These are phyloP conservation scores for Podaxis mareebaensis DNA, from an alignment of 768 basidiomycete genomes.

Conservation along the genomic window DNA sequence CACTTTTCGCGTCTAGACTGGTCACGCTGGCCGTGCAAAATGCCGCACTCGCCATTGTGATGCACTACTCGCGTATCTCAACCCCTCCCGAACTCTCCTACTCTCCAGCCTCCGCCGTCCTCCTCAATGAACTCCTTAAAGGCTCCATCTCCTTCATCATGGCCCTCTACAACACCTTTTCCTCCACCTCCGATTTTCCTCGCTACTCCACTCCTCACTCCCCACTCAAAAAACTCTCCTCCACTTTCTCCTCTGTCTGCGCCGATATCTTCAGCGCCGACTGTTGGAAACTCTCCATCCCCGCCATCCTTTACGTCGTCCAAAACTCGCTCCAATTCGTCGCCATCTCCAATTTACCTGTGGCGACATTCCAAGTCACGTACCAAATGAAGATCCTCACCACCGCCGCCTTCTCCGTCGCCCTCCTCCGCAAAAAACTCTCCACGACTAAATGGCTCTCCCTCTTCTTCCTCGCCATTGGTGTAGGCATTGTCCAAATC, in stretches of 20 bases:
- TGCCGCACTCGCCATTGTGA: conserved; percentile 92
- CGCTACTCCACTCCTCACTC: conserved; percentile 39
- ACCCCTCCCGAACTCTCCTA: conserved; percentile 78
- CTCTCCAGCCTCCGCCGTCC: conserved; percentile 91
- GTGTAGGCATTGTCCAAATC: conserved; percentile 94
- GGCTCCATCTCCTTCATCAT: conserved; percentile 89
- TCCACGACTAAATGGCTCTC: conserved; percentile 82
- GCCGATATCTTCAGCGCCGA: conserved; percentile 84
- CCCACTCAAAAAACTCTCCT: conserved; percentile 26
- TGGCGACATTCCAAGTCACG: conserved; percentile 96
- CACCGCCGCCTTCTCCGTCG: conserved; percentile 90
- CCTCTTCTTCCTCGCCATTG: conserved; percentile 84
- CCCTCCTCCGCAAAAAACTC: conserved; percentile 76
- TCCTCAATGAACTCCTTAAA: conserved; percentile 93
- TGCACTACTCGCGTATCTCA: conserved; percentile 97
- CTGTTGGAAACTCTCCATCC: conserved; percentile 98
- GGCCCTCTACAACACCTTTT: conserved; percentile 53
- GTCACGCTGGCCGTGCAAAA: conserved; percentile 94
- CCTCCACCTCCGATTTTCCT: conserved; percentile 40
- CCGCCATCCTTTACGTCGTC: conserved; percentile 92
- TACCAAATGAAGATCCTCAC: conserved; percentile 99
- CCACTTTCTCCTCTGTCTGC: conserved; percentile 54
- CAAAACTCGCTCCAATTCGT: conserved; percentile 98
- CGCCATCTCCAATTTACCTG: conserved; percentile 91
- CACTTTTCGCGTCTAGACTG: conserved; percentile 42